Evolutionary conservation across 352 stramenopile species (phyloP), one percentile per base, ranked within the genome.

Genomic region (Phytophthora sp.): DNA sequence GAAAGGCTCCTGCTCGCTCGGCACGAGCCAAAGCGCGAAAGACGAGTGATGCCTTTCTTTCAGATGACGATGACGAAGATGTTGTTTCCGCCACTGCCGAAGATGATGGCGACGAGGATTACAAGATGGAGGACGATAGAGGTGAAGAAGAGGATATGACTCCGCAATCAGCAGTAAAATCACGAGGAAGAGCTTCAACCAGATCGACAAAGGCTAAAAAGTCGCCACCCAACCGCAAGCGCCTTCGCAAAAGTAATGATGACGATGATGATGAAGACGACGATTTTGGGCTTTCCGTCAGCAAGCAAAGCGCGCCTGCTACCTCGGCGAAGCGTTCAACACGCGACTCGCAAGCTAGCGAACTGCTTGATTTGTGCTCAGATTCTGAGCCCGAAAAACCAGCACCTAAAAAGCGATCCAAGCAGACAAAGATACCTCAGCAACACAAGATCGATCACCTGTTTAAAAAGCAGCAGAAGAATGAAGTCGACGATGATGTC

Each of bases 21-120:
- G 68, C 66, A 13, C 84, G 74, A 24, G 68, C 46, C 8, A 74
- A 62, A 12, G 35, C 46, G 11, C 20, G n/a, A 4, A 61, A 61
- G 26, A 49, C 56, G 18, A 62, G 66, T 28, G 50, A 61, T 27
- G 61, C 61, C 2, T 59, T 81, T 28, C 52, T 76, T 17, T 90
- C 77, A 0, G 72, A 83, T 31, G 76, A 89, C 6, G 73, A 87
- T 8, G 11, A 23, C n/a, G 57, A 76, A 34, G 49, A 76, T 10
- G 54, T 49, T 20, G 41, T 73, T 15, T 44, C 70, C 21, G 63
- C 68, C 17, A 62, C 17, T 31, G 69, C 20, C 4, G 80, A 84
- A 18, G 68, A 89, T 61, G 83, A 92, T 43, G 77, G 66, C 15
- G 79, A 91, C 37, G 83, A 89, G 20, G 77, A 90, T 37, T 90